These are phyloP conservation scores for Euphorbia celastroides DNA, from an alignment of 441 rosid species.

Conservation along the genomic window DNA sequence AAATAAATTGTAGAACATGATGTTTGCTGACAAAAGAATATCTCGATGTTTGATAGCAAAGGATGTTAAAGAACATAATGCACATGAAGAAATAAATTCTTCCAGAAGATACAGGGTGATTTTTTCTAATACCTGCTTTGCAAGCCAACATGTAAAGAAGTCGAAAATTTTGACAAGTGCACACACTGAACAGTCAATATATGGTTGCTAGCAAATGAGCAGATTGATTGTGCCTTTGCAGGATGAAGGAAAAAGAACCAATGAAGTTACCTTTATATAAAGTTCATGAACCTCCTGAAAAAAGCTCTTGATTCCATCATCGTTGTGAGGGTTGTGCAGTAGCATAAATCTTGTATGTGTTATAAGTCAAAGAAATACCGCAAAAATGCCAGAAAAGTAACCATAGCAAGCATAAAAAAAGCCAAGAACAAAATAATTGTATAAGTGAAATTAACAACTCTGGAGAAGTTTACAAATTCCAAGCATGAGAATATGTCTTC, in stretches of 20 bases:
- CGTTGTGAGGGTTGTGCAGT: slow-evolving; percentile 93
- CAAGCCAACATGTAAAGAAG: neutral
- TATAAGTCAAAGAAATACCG: slow-evolving; percentile 43
- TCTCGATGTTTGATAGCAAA: neutral
- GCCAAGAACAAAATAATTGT: no score
- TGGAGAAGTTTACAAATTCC: neutral
- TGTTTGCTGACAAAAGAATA: neutral
- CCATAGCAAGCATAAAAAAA: neutral
- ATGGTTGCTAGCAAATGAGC: neutral
- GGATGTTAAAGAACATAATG: neutral
- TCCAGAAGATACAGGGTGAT: neutral
- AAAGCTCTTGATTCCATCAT: slow-evolving; percentile 97
- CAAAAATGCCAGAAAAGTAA: slow-evolving; percentile 1
- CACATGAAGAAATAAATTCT: neutral
- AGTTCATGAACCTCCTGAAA: slow-evolving; percentile 99
- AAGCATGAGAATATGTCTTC: neutral
- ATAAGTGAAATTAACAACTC: no score
- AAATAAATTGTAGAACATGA: neutral
- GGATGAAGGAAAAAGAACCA: neutral
- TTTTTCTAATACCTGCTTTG: neutral
- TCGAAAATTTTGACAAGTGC: neutral
- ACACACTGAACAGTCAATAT: neutral
- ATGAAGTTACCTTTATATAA: slow-evolving; percentile 63
- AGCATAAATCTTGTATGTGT: slow-evolving; percentile 89
- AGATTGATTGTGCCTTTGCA: neutral